Evolutionary conservation across 306 rosid species (phyloP), one percentile per base, ranked within the genome.

Genomic region (Prunus mongolica): DNA sequence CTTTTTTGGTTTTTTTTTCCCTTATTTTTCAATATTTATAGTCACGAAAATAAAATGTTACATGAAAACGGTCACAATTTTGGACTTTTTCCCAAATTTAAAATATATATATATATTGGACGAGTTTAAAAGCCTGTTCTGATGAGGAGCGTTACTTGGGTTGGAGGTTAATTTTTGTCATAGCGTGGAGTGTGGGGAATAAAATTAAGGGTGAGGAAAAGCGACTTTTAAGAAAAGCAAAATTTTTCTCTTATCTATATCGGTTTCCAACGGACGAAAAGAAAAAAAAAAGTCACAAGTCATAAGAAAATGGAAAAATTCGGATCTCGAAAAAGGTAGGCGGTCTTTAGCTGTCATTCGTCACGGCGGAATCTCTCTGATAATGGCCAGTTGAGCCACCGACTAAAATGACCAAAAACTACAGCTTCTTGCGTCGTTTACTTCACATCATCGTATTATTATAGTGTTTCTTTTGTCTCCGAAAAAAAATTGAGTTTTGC

Each of bases 291-390:
- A 32, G 75, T 32, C 65, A 20, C 2, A 20, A 41, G 71, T 41
- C 30, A 3, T 2, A n/a, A 52, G 30, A 45, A 60, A 73, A 45
- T 30, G 15, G n/a, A 19, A 25, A 63, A 12, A 32, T 20, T 20
- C 10, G 50, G 8, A 75, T 49, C 68, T 11, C 15, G 0, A 3
- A 52, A 52, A 58, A 38, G 66, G 25, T 7, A 0, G 2, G 72
- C 73, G 2, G 52, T 41, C 66, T 79, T 54, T 51, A n/a, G 67
- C 62, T 55, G 78, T 79, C 74, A 65, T 46, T 28, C 62, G 1
- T 15, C 71, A 1, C 20, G 30, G 64, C 20, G 45, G 64, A 77
- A 71, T 69, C 55, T 14, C 12, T 54, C 80, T 8, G 45, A 41
- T 8, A 27, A 44, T 2, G 6, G 14, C 22, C 65, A 19, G 6